These are phyloP conservation scores for Papiliotrema flavescens DNA, from an alignment of 1,284 basidiomycete species.

Conservation along the genomic window DNA sequence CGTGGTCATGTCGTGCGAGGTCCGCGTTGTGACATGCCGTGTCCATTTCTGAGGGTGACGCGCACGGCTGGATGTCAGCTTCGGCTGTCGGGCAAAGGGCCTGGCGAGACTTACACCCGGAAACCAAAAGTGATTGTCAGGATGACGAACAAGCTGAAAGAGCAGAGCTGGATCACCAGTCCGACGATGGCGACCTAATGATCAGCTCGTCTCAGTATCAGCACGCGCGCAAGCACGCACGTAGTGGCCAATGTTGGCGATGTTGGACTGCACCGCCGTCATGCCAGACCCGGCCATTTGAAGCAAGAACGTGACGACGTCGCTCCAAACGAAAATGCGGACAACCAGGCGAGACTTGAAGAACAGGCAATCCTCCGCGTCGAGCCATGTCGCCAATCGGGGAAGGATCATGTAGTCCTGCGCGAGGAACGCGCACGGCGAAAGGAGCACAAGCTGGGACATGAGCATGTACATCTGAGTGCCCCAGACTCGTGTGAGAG, in stretches of 20 bases:
- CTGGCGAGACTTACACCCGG: slow-evolving; percentile 48
- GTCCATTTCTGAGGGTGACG: slow-evolving; percentile 14
- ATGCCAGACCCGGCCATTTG: slow-evolving; percentile 53
- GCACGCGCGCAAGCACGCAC: slow-evolving; percentile 5
- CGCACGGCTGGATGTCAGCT: background rate
- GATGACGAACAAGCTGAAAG: slow-evolving; percentile 59
- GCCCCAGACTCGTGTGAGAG: too few relatives aligned
- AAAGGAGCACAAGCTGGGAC: slow-evolving; percentile 27
- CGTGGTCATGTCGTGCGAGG: slow-evolving; percentile 33
- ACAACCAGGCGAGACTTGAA: slow-evolving; percentile 27
- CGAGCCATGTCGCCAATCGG: slow-evolving; percentile 57
- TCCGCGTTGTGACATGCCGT: background rate
- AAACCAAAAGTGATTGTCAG: slow-evolving; percentile 60
- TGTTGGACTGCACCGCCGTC: slow-evolving; percentile 25
- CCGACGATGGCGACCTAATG: slow-evolving; percentile 59
- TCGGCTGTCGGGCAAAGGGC: background rate
- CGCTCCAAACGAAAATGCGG: slow-evolving; percentile 47
- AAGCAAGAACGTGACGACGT: slow-evolving; percentile 64
- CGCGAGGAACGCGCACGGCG: slow-evolving; percentile 72
- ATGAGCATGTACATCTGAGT: background rate
- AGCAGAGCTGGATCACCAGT: slow-evolving; percentile 59
- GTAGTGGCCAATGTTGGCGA: slow-evolving; percentile 36
- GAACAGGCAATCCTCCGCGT: slow-evolving; percentile 50
- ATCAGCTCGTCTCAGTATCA: background rate
- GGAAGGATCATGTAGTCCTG: slow-evolving; percentile 67